Evolutionary conservation across 345 rosid genomes (phyloP).

Genomic region (Salix dunnii): DNA sequence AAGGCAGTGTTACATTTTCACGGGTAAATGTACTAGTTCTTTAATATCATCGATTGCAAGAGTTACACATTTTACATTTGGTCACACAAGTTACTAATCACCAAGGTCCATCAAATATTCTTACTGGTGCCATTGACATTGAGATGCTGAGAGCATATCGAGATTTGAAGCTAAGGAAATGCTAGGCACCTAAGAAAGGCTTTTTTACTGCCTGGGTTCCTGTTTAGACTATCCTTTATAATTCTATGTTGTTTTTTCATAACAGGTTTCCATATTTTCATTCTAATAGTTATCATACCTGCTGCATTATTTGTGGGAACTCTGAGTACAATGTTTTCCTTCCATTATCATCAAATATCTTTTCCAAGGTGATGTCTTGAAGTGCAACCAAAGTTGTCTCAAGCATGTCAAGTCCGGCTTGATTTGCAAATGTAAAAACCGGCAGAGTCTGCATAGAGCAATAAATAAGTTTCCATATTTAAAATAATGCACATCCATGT

Average conservation of each 20-base stretch:
- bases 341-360: conserved; percentile 30
- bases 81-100: background rate
- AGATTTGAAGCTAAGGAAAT: background rate
- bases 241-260: background rate
- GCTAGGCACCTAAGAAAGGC: background rate
- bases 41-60: background rate
- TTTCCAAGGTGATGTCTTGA: conserved; percentile 29
- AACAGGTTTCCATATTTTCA: background rate
- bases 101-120: background rate
- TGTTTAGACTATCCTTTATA: background rate
- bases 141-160: background rate
- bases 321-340: conserved; percentile 29
- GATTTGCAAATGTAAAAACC: conserved; percentile 28
- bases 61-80: background rate
- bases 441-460: conserved; percentile 22
- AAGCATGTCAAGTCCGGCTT: conserved; percentile 32
- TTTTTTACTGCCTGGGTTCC: background rate
- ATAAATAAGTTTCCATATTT: background rate
- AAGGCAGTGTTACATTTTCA: background rate
- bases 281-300: conserved; percentile 10
- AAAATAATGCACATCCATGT: background rate
- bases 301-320: conserved; percentile 34
- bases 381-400: conserved; percentile 33
- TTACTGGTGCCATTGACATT: background rate
- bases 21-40: background rate